Conservation (phyloP, 768 basidiomycete genomes). For the Suillus brevipes region DNA sequence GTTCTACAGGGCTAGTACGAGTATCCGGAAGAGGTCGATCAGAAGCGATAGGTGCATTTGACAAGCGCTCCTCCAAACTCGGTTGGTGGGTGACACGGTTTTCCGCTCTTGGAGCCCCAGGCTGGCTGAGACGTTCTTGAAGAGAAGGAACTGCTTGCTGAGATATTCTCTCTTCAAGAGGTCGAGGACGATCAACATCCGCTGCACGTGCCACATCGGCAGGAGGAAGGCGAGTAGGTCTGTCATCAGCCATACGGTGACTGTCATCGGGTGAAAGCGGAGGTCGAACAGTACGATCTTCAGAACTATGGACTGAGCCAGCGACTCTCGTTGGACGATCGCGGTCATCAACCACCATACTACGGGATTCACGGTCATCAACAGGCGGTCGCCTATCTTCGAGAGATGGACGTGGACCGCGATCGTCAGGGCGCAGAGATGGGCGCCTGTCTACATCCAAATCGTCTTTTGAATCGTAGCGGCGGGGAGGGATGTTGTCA, state of each 20-base stretch:
- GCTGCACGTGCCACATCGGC: constrained; percentile 23
- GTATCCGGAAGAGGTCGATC: constrained; percentile 22
- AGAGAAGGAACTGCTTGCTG: constrained; percentile 35
- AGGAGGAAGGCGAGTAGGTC: constrained; percentile 15
- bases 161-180: constrained; percentile 43
- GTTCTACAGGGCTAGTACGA: constrained; percentile 16
- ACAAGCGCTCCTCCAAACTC: constrained; percentile 44
- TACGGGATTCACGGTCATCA: constrained; percentile 28
- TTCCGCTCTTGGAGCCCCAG: constrained; percentile 25
- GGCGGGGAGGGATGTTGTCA: constrained; percentile 31
- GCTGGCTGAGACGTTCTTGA: constrained; percentile 41
- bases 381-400: constrained; percentile 33
- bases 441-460: constrained; percentile 29
- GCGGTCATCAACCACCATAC: constrained; percentile 23
- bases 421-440: constrained; percentile 26
- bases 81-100: constrained; percentile 26
- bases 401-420: constrained; percentile 25
- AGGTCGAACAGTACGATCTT: constrained; percentile 23
- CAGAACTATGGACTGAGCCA: constrained; percentile 20
- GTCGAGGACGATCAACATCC: constrained; percentile 28
- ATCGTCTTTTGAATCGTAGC: constrained; percentile 33
- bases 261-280: constrained; percentile 15
- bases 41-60: constrained; percentile 30
- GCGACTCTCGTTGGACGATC: constrained; percentile 30
- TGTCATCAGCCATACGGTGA: constrained; percentile 19